These are phyloP conservation scores for Zygosaccharomyces pseudobailii DNA, from an alignment of 1,139 yeast species.

Conservation along the genomic window DNA sequence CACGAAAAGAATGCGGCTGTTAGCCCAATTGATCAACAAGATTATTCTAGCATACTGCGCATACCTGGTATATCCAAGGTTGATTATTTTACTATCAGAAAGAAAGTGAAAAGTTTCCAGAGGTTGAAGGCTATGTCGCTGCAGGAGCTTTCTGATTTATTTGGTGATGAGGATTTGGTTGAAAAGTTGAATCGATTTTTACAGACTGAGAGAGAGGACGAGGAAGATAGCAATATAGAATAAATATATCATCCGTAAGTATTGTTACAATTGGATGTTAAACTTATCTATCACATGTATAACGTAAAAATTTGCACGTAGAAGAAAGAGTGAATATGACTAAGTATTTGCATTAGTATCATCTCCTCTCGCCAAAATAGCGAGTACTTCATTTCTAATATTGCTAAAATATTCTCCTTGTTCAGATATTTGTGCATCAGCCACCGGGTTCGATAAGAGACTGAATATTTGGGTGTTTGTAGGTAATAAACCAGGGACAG, in stretches of 20 bases:
- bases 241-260: not conserved
- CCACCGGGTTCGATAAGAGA: conserved; percentile 24
- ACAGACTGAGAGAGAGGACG: conserved; percentile 17
- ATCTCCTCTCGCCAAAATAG: conserved; percentile 5
- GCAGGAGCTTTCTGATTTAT: conserved; percentile 47
- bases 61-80: conserved; percentile 79
- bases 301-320: not conserved
- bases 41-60: conserved; percentile 65
- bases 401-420: conserved; percentile 21
- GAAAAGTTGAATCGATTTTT: conserved; percentile 54
- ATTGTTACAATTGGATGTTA: not conserved
- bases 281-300: not conserved
- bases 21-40: conserved; percentile 48
- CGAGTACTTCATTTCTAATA: conserved; percentile 20
- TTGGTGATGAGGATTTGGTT: conserved; percentile 67
- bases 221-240: conserved; percentile 6
- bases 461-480: conserved; percentile 22
- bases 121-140: conserved; percentile 50
- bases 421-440: conserved; percentile 22
- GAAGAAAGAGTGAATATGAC: not conserved
- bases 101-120: conserved; percentile 51
- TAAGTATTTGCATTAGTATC: not conserved
- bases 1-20: conserved; percentile 14
- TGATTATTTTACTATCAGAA: conserved; percentile 57
- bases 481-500: conserved; percentile 27